Conservation (phyloP, 2,329 filamentous ascomycete genomes). For the Ophiostoma quercus region DNA sequence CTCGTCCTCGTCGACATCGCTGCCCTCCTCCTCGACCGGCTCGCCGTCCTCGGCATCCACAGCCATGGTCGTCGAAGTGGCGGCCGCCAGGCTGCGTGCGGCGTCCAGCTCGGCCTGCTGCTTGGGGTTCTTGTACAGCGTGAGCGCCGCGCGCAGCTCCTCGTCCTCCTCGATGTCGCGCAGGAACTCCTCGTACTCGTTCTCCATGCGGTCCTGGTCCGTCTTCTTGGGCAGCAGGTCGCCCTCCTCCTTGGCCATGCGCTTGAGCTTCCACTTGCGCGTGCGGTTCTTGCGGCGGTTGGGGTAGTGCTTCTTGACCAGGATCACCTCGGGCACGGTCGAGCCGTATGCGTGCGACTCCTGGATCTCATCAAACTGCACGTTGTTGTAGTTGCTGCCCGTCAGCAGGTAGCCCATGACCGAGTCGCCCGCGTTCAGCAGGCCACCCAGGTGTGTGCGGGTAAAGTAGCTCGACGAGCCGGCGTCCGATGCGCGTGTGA, state of each 20-base stretch:
- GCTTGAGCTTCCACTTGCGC: slow-evolving; percentile 91
- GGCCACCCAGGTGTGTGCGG: slow-evolving; percentile 79
- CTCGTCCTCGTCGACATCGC: slow-evolving; percentile 53
- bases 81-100: slow-evolving; percentile 33
- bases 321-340: slow-evolving; percentile 81
- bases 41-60: slow-evolving; percentile 54
- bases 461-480: slow-evolving; percentile 82
- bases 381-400: slow-evolving; percentile 89
- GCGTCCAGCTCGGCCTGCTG: slow-evolving; percentile 39
- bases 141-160: slow-evolving; percentile 76
- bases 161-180: slow-evolving; percentile 93
- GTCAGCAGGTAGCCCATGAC: slow-evolving; percentile 90
- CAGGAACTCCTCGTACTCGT: slow-evolving; percentile 96
- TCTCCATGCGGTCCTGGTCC: slow-evolving; percentile 81
- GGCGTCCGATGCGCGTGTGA: slow-evolving; percentile 80
- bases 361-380: slow-evolving; percentile 77
- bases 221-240: slow-evolving; percentile 81
- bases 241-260: slow-evolving; percentile 84
- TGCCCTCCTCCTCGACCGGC: slow-evolving; percentile 50
- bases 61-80: slow-evolving; percentile 35
- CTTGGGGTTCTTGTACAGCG: slow-evolving; percentile 71
- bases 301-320: slow-evolving; percentile 96
- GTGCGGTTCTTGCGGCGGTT: slow-evolving; percentile 70
- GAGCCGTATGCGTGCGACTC: slow-evolving; percentile 67
- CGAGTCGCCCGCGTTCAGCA: slow-evolving; percentile 84